phyloP scores from a whole-genome alignment of 352 stramenopile genomes.

The Phytophthora chlamydospora region DNA sequence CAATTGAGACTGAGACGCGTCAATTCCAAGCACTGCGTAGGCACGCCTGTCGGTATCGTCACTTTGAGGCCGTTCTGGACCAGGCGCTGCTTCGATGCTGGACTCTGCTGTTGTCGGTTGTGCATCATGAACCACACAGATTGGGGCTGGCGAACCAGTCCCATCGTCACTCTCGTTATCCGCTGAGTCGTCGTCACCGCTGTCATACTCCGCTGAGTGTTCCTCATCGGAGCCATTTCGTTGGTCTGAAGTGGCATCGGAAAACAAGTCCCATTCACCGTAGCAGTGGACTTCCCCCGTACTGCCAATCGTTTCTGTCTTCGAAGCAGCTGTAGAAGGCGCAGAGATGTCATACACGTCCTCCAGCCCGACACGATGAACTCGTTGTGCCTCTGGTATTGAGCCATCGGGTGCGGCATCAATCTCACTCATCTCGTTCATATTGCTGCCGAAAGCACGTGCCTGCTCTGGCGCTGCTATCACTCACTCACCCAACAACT shows the following conservation, averaged over 20 bases:
- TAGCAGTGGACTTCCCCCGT: slow-evolving; percentile 42
- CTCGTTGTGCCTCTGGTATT: background rate
- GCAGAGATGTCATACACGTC: slow-evolving; percentile 1
- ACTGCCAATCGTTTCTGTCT: slow-evolving; percentile 48
- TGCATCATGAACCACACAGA: background rate
- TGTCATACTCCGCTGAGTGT: background rate
- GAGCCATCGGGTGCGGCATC: slow-evolving; percentile 13
- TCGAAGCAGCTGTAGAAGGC: slow-evolving; percentile 37
- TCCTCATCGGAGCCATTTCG: slow-evolving; percentile 10
- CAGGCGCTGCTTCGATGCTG: slow-evolving; percentile 1
- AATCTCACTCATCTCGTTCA: slow-evolving; percentile 17
- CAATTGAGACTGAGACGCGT: background rate
- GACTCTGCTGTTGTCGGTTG: slow-evolving; percentile 1
- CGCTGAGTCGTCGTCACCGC: background rate
- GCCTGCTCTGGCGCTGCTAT: slow-evolving; percentile 9
- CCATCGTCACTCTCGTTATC: background rate
- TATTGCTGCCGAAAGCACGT: slow-evolving; percentile 10
- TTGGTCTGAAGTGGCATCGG: slow-evolving; percentile 9
- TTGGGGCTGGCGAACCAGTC: background rate
- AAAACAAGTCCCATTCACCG: slow-evolving; percentile 50
- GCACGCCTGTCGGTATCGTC: slow-evolving; percentile 12
- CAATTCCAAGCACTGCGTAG: background rate
- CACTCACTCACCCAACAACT: background rate
- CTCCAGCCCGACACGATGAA: background rate
- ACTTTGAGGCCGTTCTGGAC: slow-evolving; percentile 4